Conservation (phyloP, 139 green algal genomes). For the Tetradesmus obliquus region DNA sequence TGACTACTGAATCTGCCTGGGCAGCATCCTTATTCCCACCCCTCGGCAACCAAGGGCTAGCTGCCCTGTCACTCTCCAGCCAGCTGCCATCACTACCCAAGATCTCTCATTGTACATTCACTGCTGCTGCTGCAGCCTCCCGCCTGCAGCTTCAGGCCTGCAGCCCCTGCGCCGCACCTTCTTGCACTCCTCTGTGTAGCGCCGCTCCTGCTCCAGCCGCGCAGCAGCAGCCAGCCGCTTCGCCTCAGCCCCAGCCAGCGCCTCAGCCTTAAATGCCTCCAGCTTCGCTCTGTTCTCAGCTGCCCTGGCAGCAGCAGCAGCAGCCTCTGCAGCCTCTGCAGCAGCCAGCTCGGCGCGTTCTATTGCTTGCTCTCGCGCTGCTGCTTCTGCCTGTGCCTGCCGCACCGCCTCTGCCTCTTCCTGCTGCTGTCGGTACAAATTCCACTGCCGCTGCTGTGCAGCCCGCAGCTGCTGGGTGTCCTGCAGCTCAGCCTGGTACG, state of each 20-base stretch:
- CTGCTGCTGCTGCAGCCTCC: too few relatives aligned
- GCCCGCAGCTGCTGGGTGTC: neutral
- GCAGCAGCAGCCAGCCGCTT: constrained; percentile 7
- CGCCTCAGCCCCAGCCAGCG: neutral
- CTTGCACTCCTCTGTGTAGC: constrained; percentile 39
- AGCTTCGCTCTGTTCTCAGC: constrained; percentile 17
- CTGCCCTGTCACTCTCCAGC: too few relatives aligned
- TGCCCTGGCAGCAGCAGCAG: constrained; percentile 1
- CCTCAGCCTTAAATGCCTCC: constrained; percentile 27
- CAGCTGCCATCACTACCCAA: too few relatives aligned
- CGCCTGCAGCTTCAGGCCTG: too few relatives aligned
- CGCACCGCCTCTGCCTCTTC: neutral
- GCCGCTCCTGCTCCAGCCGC: neutral
- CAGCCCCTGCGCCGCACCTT: neutral
- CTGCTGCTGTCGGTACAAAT: constrained; percentile 36
- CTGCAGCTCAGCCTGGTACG: constrained; percentile 11
- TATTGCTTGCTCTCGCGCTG: constrained; percentile 2
- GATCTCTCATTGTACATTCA: too few relatives aligned
- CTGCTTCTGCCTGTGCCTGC: constrained; percentile 1
- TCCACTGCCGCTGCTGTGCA: constrained; percentile 38
- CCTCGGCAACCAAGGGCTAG: too few relatives aligned
- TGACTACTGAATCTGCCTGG: too few relatives aligned
- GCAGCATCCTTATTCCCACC: too few relatives aligned
- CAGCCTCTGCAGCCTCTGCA: constrained; percentile 18
- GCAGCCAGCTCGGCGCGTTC: constrained; percentile 22